Evolutionary conservation across 768 basidiomycete genomes (phyloP).

Genomic region (Leccinum arenicola): DNA sequence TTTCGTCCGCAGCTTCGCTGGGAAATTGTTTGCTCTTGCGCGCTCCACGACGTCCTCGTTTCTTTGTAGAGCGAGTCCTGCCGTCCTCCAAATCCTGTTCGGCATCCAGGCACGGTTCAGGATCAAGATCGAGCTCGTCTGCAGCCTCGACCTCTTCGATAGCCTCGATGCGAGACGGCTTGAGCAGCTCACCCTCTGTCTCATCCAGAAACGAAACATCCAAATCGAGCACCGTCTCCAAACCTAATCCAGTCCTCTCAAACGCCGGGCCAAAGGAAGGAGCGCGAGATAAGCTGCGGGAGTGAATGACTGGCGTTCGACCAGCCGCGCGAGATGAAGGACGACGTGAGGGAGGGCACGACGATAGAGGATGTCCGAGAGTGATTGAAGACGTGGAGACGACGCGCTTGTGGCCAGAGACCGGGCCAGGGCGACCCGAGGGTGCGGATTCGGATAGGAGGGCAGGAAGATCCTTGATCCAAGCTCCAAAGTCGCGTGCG

Average conservation of each 20-base stretch:
- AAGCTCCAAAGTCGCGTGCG: conserved; percentile 81
- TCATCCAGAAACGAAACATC: conserved; percentile 41
- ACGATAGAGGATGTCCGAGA: conserved; percentile 60
- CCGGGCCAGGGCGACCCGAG: conserved; percentile 33
- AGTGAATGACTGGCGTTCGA: conserved; percentile 51
- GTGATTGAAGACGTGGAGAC: conserved; percentile 56
- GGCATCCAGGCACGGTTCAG: conserved; percentile 12
- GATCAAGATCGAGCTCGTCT: conserved; percentile 30
- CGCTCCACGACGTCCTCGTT: conserved; percentile 79
- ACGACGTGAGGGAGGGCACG: conserved; percentile 65
- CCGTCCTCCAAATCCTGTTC: conserved; percentile 35
- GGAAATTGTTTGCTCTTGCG: conserved; percentile 63
- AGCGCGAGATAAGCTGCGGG: conserved; percentile 60
- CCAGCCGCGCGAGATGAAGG: conserved; percentile 65
- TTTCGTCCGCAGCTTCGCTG: conserved; percentile 43
- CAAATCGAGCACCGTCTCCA: conserved; percentile 50
- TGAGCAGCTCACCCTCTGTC: conserved; percentile 33
- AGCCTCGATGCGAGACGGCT: conserved; percentile 26
- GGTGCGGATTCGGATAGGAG: conserved; percentile 50
- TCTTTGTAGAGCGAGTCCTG: conserved; percentile 61
- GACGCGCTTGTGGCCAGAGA: conserved; percentile 49
- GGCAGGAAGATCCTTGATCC: conserved; percentile 80
- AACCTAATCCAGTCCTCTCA: conserved; percentile 42
- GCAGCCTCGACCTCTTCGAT: conserved; percentile 38
- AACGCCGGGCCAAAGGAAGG: conserved; percentile 55